These are phyloP conservation scores for Hygrophila difformis DNA, from an alignment of 257 asterid genomes.

Conservation along the genomic window DNA sequence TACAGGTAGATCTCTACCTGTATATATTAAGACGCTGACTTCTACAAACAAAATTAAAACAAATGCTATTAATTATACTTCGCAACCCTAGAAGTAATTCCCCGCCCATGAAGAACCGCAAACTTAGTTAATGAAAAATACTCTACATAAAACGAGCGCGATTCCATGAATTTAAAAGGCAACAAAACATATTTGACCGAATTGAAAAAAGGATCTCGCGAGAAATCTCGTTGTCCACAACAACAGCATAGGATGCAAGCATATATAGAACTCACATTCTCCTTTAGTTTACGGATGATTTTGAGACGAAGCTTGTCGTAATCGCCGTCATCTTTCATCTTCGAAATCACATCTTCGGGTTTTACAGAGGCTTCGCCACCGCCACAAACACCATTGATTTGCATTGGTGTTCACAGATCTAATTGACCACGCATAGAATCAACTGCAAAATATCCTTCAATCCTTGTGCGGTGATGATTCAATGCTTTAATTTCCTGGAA, in stretches of 20 bases:
- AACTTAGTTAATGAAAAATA: too few species aligned
- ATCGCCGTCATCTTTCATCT: constrained; percentile 87
- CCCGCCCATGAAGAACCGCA: not conserved
- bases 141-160: constrained; percentile 4
- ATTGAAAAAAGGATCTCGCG: not conserved
- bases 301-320: constrained; percentile 77
- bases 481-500: not conserved
- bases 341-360: constrained; percentile 53
- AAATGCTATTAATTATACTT: not conserved
- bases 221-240: not conserved
- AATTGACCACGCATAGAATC: not conserved
- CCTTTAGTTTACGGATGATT: constrained; percentile 65
- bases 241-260: not conserved
- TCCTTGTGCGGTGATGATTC: not conserved
- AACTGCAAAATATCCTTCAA: constrained; percentile 2
- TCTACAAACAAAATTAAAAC: not conserved
- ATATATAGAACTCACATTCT: constrained; percentile 41
- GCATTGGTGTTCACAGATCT: constrained; percentile 20
- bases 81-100: not conserved
- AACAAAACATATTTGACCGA: constrained; percentile 2
- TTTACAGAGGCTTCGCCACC: constrained; percentile 18
- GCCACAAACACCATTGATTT: constrained; percentile 17
- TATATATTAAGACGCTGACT: not conserved
- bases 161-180: constrained; percentile 6
- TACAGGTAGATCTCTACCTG: too few species aligned